Conservation (phyloP, 106 monocot species). For the Dendrobium huoshanense region DNA sequence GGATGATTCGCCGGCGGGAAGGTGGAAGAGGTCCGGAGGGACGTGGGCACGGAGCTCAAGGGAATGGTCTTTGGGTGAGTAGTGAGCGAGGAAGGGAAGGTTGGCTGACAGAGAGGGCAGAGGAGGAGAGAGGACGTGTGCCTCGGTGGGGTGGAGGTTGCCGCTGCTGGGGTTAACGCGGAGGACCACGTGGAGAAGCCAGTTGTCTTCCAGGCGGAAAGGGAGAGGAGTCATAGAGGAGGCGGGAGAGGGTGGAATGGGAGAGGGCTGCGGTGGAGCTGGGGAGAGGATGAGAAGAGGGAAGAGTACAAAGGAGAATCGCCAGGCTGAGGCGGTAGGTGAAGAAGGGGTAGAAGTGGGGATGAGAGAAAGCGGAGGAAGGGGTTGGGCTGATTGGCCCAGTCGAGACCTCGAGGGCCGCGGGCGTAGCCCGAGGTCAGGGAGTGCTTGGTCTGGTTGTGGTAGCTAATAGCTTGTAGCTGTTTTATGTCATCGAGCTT, state of each 20-base stretch:
- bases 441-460: constrained; percentile 85
- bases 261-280: constrained; percentile 33
- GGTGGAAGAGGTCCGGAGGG: constrained; percentile 10
- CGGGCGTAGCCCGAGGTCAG: constrained; percentile 76
- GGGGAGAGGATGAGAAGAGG: constrained; percentile 26
- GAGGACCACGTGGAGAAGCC: constrained; percentile 90
- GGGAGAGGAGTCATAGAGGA: constrained; percentile 92
- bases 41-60: constrained; percentile 49
- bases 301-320: constrained; percentile 18
- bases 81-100: constrained; percentile 68
- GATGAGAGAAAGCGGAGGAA: constrained; percentile 63
- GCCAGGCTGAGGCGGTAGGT: constrained; percentile 12
- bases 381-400: constrained; percentile 97
- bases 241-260: constrained; percentile 43
- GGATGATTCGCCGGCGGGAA: constrained; percentile 5
- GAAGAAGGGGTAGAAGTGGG: constrained; percentile 27
- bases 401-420: constrained; percentile 86
- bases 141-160: constrained; percentile 96
- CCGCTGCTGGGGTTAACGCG: constrained; percentile 98
- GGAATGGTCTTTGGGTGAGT: constrained; percentile 84
- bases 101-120: constrained; percentile 12
- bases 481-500: background rate
- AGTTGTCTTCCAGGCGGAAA: constrained; percentile 95
- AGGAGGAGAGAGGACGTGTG: constrained; percentile 60
- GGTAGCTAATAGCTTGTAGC: constrained; percentile 42